These are phyloP conservation scores for Diutina catenulata DNA, from an alignment of 1,139 yeast species.

Conservation along the genomic window DNA sequence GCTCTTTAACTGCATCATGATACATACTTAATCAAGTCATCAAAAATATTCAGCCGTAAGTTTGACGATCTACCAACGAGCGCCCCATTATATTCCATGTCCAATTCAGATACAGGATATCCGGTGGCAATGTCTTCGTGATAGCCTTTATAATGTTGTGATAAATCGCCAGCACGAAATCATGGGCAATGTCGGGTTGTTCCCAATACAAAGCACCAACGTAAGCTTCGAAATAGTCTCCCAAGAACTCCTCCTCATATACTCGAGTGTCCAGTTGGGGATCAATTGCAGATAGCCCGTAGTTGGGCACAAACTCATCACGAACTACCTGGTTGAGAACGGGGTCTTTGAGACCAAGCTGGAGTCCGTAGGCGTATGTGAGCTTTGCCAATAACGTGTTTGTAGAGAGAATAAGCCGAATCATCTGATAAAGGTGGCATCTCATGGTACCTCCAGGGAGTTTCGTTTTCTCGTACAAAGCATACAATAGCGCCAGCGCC, in stretches of 20 bases:
- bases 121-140: neutral
- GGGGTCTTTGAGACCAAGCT: conserved; percentile 23
- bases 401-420: conserved; percentile 27
- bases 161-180: conserved; percentile 8
- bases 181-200: conserved; percentile 26
- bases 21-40: too few species aligned
- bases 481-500: conserved; percentile 24
- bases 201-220: conserved; percentile 33
- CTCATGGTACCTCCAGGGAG: conserved; percentile 3
- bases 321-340: conserved; percentile 10
- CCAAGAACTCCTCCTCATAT: conserved; percentile 30
- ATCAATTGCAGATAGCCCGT: neutral
- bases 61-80: neutral
- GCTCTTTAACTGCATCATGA: too few species aligned
- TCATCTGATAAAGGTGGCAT: conserved; percentile 16
- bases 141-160: neutral
- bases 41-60: too few species aligned
- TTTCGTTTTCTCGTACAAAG: neutral
- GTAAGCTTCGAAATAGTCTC: conserved; percentile 33
- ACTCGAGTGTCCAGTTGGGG: neutral
- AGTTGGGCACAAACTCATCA: neutral
- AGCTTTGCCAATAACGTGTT: conserved; percentile 29
- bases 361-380: conserved; percentile 26
- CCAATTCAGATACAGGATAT: neutral
- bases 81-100: conserved; percentile 3